Evolutionary conservation across 2,329 filamentous ascomycete species (phyloP).

Genomic region (Boeremia exigua): DNA sequence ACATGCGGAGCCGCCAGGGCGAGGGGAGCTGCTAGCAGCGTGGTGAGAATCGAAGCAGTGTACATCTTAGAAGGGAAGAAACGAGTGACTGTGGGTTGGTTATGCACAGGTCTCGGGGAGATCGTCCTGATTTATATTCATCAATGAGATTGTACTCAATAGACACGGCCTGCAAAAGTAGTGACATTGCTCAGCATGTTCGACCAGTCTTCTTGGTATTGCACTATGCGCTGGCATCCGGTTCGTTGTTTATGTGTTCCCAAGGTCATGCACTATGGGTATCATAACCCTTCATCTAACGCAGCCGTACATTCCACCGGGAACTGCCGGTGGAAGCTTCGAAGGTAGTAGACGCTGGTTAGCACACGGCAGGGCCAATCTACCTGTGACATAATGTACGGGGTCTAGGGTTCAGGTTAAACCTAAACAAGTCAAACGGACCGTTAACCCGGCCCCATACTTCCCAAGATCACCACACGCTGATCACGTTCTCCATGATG

Average conservation of each 20-base stretch:
- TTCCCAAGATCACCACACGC: neutral
- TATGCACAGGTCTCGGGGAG: neutral
- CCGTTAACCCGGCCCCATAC: constrained; percentile 5
- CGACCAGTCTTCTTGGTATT: neutral
- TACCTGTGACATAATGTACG: constrained; percentile 11
- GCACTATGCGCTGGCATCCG: constrained; percentile 1
- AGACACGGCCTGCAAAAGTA: neutral
- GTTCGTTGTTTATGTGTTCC: neutral
- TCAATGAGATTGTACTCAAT: neutral
- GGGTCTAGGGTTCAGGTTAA: constrained; percentile 10
- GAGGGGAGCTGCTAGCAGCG: constrained; percentile 28
- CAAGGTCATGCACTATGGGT: neutral
- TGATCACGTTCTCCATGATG: neutral
- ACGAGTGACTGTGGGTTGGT: constrained; percentile 12
- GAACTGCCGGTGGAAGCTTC: neutral
- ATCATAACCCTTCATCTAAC: constrained; percentile 14
- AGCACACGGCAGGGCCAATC: constrained; percentile 5
- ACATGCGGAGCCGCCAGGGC: constrained; percentile 31
- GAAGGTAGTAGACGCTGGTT: constrained; percentile 2
- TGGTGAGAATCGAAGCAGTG: constrained; percentile 24
- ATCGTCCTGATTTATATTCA: neutral
- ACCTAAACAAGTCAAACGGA: constrained; percentile 4
- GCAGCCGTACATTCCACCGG: neutral
- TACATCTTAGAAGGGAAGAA: constrained; percentile 29
- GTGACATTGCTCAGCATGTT: neutral